These are phyloP conservation scores for Psilocybe azurescens DNA, from an alignment of 768 basidiomycete species.

Conservation along the genomic window DNA sequence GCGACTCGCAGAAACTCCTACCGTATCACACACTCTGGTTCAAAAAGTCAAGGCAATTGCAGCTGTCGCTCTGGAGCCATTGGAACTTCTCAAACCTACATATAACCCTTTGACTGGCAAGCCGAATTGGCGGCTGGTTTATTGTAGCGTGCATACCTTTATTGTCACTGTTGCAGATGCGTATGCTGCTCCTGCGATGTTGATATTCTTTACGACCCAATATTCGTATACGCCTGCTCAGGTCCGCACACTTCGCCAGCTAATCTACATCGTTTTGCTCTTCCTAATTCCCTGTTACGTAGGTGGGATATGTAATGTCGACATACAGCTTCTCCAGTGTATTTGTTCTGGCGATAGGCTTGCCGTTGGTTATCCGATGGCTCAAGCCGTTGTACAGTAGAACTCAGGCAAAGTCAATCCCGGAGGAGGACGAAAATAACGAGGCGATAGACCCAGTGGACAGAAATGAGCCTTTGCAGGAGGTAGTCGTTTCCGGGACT, in stretches of 20 bases:
- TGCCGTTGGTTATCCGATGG: slow-evolving; percentile 8
- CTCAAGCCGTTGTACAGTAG: slow-evolving; percentile 13
- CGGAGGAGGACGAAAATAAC: not conserved
- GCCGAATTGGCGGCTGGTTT: slow-evolving; percentile 14
- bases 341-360: slow-evolving; percentile 7
- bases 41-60: slow-evolving; percentile 3
- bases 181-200: slow-evolving; percentile 12
- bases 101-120: slow-evolving; percentile 3
- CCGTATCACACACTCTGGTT: not conserved
- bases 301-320: slow-evolving; percentile 19
- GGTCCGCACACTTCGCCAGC: not conserved
- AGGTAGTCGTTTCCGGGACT: slow-evolving; percentile 14
- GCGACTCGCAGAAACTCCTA: not conserved
- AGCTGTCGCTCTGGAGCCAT: slow-evolving; percentile 11
- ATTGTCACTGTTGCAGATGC: slow-evolving; percentile 16
- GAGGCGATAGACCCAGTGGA: not conserved
- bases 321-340: slow-evolving; percentile 11
- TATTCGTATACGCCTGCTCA: slow-evolving; percentile 18
- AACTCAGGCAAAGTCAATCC: not conserved
- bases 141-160: slow-evolving; percentile 14
- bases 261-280: not conserved
- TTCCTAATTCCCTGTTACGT: not conserved
- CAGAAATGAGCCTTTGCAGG: not conserved
- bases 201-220: slow-evolving; percentile 16
- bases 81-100: slow-evolving; percentile 11